Evolutionary conservation across 1,284 basidiomycete genomes (phyloP), one percentile per base, ranked within the genome.

Genomic region (Melampsora americana): DNA sequence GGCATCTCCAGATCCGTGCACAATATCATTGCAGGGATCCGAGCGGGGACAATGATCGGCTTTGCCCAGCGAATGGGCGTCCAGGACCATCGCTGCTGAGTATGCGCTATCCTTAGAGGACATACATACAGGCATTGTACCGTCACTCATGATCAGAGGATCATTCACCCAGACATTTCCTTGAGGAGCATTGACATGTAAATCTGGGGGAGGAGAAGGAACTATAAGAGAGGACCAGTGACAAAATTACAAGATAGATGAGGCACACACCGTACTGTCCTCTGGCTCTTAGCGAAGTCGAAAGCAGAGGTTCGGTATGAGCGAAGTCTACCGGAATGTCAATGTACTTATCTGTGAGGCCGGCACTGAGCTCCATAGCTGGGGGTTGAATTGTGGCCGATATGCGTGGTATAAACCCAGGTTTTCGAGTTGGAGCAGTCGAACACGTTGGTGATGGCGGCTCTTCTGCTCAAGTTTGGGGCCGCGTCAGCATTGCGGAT

Each of bases 131-230:
- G 66, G 66, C 16, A 26, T 48, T 1, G 23, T 30, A 32, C 66
- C 66, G 53, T 68, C 66, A 32, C 66, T 68, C 66, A 53, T 68
- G 44, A 68, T 48, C n/a, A 68, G 32, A 28, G 66, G 66, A 53
- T 68, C 66, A 26, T 53, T 53, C 20, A 68, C 66, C 66, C 66
- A 68, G 14, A 68, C 66, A 42, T 68, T 68, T 30, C 66, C 66
- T 32, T 68, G 66, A 3, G 66, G 66, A 5, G 66, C 66, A 32
- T 68, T 68, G 30, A 68, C 48, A 68, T 68, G 66, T 23, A 50
- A 30, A 66, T 39, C 35, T n/a, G 32, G 12, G 4, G 20, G 12
- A 23, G 42, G n/a, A 28, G 66, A 53, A 26, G 26, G 23, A 14
- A 32, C 18, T 32, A 26, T 66, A 16, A 42, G 65, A 42, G 7